A percentile compares a stretch with the other conserved stretches of the same genome.
Evolutionary conservation across 495 filamentous ascomycete genomes (phyloP).

Genomic region (Opeltia flavorubescens): DNA sequence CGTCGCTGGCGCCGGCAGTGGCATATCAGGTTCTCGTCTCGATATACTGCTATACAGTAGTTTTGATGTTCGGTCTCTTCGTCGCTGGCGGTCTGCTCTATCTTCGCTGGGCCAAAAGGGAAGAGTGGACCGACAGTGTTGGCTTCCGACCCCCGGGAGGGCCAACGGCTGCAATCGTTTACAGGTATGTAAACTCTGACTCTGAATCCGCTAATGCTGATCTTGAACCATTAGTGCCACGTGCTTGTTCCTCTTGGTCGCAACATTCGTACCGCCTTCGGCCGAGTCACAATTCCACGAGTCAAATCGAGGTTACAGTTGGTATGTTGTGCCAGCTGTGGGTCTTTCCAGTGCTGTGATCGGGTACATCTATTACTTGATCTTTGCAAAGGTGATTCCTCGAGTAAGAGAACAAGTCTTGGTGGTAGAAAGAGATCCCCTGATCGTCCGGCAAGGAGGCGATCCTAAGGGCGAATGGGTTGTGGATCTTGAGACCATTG

Average conservation of each 20-base stretch:
- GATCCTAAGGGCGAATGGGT: slow-evolving; percentile 11
- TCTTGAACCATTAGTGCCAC: slow-evolving; percentile 1
- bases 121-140: slow-evolving; percentile 9
- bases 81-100: slow-evolving; percentile 22
- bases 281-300: background rate
- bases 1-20: slow-evolving; percentile 9
- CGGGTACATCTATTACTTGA: slow-evolving; percentile 10
- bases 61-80: slow-evolving; percentile 19
- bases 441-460: slow-evolving; percentile 10
- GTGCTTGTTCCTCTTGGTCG: slow-evolving; percentile 13
- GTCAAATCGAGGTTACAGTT: slow-evolving; percentile 3
- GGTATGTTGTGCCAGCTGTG: slow-evolving; percentile 19
- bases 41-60: slow-evolving; percentile 19
- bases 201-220: background rate
- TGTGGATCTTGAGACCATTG: slow-evolving; percentile 9
- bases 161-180: slow-evolving; percentile 16
- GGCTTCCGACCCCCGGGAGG: slow-evolving; percentile 16
- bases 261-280: slow-evolving; percentile 11
- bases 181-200: too few species aligned
- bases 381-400: slow-evolving; percentile 7
- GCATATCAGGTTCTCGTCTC: slow-evolving; percentile 20
- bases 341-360: slow-evolving; percentile 3
- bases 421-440: slow-evolving; percentile 10
- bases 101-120: slow-evolving; percentile 14
- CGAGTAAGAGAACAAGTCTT: slow-evolving; percentile 3